Evolutionary conservation across 2,329 filamentous ascomycete species (phyloP), one percentile per base, ranked within the genome.

Genomic region (Grosmannia serpens): DNA sequence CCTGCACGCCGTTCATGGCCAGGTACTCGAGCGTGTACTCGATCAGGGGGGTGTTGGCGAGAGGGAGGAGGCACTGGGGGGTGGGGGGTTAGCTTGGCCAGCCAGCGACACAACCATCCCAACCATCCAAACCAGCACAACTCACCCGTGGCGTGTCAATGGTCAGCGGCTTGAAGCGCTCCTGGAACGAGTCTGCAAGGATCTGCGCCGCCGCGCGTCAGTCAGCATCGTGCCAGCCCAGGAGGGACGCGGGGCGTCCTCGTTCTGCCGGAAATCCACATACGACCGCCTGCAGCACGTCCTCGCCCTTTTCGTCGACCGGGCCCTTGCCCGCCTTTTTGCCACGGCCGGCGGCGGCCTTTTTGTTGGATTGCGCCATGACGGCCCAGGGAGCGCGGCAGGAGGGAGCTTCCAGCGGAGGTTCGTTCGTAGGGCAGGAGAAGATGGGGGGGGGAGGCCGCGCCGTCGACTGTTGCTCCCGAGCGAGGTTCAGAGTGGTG

Each of bases 11-110:
- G 60, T 94, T 91, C 80, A 92, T 92, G 63, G 91, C 91, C 1
- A 99, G 84, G 67, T 96, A 97, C 69, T 97, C 91, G 67, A 97
- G 85, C 4, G 92, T 97, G 71, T 99, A 97, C 72, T 99, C 94
- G 74, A 99, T 95, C 62, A 99, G 78, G 41, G 94, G 92, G 1
- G 87, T 91, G 71, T 97, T 97, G 61, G 90, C 94, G 61, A 99
- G 80, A 13, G 92, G 91, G 8, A 99, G 79, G 35, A 99, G 86
- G 76, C 94, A 97, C 89, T 95, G 67, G 33, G 53, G 22, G 31
- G 17, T 5, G 46, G 22, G 13, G 24, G 49, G 22, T 38, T 15
- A 31, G 31, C 31, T 11, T 8, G 20, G 44, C 38, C 20, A 50
- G n/a, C 20, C 20, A 6, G 20, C 4, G 27, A 22, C 6, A 47